Evolutionary conservation across 2,329 filamentous ascomycete genomes (phyloP).

Genomic region (Neocucurbitaria cava): DNA sequence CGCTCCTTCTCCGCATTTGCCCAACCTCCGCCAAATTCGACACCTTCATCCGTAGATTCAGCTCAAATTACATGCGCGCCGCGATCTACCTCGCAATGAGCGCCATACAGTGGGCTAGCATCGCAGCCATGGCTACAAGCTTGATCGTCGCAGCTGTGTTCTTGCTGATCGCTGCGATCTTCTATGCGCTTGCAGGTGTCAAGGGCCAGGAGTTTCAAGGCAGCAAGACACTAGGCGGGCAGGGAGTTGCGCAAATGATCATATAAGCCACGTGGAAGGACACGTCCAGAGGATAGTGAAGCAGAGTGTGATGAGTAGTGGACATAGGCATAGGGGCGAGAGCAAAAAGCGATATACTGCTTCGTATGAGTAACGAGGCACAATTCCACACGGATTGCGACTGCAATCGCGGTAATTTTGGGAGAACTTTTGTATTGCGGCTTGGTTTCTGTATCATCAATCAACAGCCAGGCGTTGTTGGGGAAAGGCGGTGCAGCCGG

Average conservation of each 20-base stretch:
- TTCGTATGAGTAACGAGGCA: slow-evolving; percentile 1
- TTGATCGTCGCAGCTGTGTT: slow-evolving; percentile 88
- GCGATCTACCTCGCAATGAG: slow-evolving; percentile 84
- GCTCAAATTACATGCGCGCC: slow-evolving; percentile 96
- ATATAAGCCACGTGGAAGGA: slow-evolving; percentile 56
- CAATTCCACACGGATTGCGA: slow-evolving; percentile 1
- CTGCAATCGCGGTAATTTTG: not conserved
- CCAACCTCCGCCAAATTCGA: slow-evolving; percentile 93
- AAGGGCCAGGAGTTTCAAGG: slow-evolving; percentile 87
- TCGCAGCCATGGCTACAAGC: slow-evolving; percentile 68
- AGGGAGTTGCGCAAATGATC: slow-evolving; percentile 97
- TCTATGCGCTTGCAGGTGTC: slow-evolving; percentile 80
- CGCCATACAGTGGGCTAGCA: slow-evolving; percentile 82
- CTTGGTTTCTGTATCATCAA: slow-evolving; percentile 34
- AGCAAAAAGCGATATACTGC: slow-evolving; percentile 5
- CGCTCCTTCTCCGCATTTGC: slow-evolving; percentile 95
- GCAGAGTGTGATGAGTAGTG: not conserved
- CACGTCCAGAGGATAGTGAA: not conserved
- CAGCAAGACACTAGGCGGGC: slow-evolving; percentile 94
- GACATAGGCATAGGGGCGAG: slow-evolving; percentile 3
- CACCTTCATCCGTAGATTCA: slow-evolving; percentile 85
- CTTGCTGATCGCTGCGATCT: slow-evolving; percentile 75
- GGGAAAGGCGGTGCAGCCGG: not conserved
- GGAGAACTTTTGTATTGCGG: slow-evolving; percentile 1
- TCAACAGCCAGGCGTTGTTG: slow-evolving; percentile 39